phyloP scores from a whole-genome alignment of 371 early-diverging fungal genomes.

The Saksenaea vasiformis region DNA sequence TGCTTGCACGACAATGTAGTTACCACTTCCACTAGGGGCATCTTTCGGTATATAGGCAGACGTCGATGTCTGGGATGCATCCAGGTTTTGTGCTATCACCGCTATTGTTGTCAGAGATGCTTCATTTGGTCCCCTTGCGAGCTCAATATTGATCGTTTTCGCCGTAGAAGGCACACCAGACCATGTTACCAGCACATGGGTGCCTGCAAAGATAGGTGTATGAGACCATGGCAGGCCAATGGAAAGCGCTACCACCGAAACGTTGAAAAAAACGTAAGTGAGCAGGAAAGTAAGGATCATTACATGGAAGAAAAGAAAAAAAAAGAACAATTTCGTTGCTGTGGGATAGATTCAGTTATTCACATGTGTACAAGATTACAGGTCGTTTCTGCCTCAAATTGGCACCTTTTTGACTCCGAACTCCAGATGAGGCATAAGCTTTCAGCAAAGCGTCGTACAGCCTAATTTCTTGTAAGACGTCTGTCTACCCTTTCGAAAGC shows the following conservation, averaged over 20 bases:
- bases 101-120: background rate
- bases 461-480: no score
- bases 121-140: background rate
- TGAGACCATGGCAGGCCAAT: background rate
- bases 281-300: background rate
- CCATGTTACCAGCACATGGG: conserved; percentile 2
- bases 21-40: background rate
- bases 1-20: conserved; percentile 11
- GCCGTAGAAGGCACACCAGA: background rate
- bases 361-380: background rate
- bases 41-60: conserved; percentile 6
- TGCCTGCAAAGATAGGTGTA: background rate
- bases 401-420: no score
- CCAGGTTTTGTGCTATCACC: background rate
- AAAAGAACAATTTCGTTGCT: background rate
- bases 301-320: background rate
- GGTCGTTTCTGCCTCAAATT: no score
- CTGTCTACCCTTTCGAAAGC: no score
- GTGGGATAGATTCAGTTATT: background rate
- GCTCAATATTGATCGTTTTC: background rate
- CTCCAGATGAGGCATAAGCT: no score
- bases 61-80: conserved; percentile 1
- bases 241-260: background rate
- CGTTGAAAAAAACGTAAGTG: background rate
- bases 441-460: no score